phyloP scores from a whole-genome alignment of 805 yeast genomes.

The Myxozyma neotropica region DNA sequence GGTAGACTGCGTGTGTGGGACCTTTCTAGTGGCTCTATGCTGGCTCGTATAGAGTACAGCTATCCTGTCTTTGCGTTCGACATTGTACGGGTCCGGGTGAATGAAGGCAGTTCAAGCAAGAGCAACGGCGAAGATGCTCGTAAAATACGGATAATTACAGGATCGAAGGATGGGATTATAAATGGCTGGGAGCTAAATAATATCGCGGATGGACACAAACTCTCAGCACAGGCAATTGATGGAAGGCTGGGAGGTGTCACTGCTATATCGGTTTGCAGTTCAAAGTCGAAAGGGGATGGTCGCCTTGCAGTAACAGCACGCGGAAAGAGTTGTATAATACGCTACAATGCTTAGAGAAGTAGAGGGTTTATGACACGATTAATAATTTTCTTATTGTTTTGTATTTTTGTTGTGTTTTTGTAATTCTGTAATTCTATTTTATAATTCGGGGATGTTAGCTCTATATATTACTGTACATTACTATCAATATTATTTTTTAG shows the following conservation, averaged over 20 bases:
- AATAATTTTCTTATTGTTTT: too few relatives aligned
- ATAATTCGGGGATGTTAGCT: too few relatives aligned
- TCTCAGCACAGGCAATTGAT: conserved; percentile 2
- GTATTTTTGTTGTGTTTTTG: too few relatives aligned
- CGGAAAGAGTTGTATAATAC: conserved; percentile 17
- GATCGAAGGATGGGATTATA: conserved; percentile 28
- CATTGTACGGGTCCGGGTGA: neutral
- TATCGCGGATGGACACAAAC: neutral
- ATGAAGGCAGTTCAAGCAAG: neutral
- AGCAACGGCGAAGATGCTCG: neutral
- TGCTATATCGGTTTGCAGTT: conserved; percentile 3
- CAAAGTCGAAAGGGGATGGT: neutral
- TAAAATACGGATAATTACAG: conserved; percentile 17
- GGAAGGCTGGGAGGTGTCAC: conserved; percentile 26
- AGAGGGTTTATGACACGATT: neutral
- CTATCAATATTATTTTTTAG: too few relatives aligned
- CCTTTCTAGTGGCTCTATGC: conserved; percentile 15
- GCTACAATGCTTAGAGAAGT: neutral
- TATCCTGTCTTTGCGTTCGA: conserved; percentile 28
- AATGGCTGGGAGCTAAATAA: conserved; percentile 17
- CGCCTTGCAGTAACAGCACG: conserved; percentile 13
- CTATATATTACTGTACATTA: too few relatives aligned
- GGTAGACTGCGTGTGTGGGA: conserved; percentile 29
- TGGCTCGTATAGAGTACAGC: conserved; percentile 24
- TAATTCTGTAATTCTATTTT: too few relatives aligned